Conservation (phyloP, 805 yeast genomes). For the Zygosaccharomyces pseudorouxii region DNA sequence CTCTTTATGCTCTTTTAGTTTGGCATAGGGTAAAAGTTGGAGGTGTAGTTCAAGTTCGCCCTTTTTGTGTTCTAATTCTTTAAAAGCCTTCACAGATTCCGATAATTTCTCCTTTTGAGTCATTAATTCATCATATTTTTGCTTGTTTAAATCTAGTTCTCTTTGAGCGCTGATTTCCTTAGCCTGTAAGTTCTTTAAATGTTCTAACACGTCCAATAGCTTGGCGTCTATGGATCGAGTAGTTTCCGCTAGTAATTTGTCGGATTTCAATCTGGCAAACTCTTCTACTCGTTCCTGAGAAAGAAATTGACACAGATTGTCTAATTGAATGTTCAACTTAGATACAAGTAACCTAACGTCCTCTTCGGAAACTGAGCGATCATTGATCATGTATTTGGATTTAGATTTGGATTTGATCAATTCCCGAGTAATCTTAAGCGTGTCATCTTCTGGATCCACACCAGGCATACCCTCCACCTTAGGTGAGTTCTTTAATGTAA, state of each 20-base stretch:
- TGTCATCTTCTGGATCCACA: conserved; percentile 20
- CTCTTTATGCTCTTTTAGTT: conserved; percentile 38
- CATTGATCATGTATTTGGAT: conserved; percentile 52
- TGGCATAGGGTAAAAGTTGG: conserved; percentile 46
- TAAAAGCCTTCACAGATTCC: conserved; percentile 45
- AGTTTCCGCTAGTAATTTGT: conserved; percentile 67
- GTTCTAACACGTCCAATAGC: conserved; percentile 52
- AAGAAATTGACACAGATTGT: conserved; percentile 86
- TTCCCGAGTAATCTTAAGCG: conserved; percentile 42
- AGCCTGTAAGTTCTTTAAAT: conserved; percentile 50
- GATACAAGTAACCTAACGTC: conserved; percentile 44
- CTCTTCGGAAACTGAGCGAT: conserved; percentile 38
- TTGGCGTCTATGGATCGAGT: conserved; percentile 72
- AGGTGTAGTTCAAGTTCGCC: conserved; percentile 45
- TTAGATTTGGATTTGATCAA: conserved; percentile 41
- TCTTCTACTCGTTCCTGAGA: conserved; percentile 95
- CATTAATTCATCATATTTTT: conserved; percentile 33
- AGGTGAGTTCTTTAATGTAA: conserved; percentile 31
- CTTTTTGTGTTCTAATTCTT: conserved; percentile 45
- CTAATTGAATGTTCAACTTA: conserved; percentile 71
- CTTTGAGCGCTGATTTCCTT: conserved; percentile 37
- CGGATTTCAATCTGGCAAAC: conserved; percentile 78
- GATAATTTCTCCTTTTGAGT: conserved; percentile 39
- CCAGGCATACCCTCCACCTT: conserved; percentile 25
- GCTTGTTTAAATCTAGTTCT: conserved; percentile 33